Evolutionary conservation across 768 basidiomycete genomes (phyloP), one percentile per base, ranked within the genome.

Genomic region (Amyloporia xantha): DNA sequence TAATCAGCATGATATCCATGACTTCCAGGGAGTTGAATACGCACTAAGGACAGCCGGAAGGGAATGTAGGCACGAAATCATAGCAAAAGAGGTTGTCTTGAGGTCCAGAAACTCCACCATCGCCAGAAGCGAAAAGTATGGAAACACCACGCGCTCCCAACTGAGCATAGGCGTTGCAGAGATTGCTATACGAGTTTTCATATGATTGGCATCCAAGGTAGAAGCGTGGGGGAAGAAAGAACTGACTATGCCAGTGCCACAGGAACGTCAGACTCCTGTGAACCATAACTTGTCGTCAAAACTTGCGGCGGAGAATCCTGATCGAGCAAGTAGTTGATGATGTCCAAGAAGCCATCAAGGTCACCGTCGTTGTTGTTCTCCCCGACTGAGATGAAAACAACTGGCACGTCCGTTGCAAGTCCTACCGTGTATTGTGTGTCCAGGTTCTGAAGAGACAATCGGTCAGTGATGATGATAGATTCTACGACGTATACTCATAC

Each of bases 211-310:
- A 12, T 7, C 83, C 54, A 21, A 88, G 79, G 11, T 76, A 69
- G 50, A 75, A 71, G 12, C 84, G 81, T 1, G 75, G 62, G 36
- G 67, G 57, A 12, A 33, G 28, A 17, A 13, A 19, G 39, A 38
- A 44, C 59, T 25, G 25, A 62, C 61, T 53, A 48, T 2, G 59
- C 61, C 5, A 62, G 36, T 9, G 56, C 37, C 19, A 19, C 23
- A 21, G 52, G 53, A 30, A 64, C 49, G 50, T 57, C 55, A 33
- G 57, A 54, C 48, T 89, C 86, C 50, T 78, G 73, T 41, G 86
- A 83, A 11, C 75, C 81, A 58, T 88, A 89, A 54, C 82, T 84
- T 0, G 82, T 87, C 0, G 84, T 56, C 21, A 88, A 80, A 11
- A 77, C 69, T 51, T 77, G 72, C 7, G 84, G 82, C 1, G 74